Base-by-base conservation (phyloP, 305 asterid genomes). In the Ajuga reptans region DNA sequence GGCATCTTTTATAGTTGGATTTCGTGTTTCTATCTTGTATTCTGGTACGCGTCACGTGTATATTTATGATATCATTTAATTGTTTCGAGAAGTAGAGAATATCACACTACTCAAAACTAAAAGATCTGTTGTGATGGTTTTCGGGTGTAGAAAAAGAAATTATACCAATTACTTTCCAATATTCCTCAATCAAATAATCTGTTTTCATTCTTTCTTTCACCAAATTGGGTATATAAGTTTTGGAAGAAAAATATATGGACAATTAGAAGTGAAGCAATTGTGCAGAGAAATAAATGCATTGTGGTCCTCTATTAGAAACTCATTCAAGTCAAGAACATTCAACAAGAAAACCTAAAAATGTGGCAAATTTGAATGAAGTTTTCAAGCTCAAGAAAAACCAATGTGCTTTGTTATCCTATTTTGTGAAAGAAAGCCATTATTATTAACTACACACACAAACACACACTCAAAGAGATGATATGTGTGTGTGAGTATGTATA, bases 321-420 rank as follows among this genome's bases (percentile, higher is more conserved):
- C 34, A 77, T 65, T 75, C 68, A 62, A 64, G 64, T 42, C 69
- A 36, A 72, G 77, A 72, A 77, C 72, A 68, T 72, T 77, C 74
- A 67, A 67, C 75, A 21, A 51, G 64, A 52, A 69, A 46, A 46
- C 5, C 12, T 15, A 37, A 8, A 34, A 72, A 47, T 4, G 39
- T 60, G 29, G 12, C 41, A 41, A 59, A 39, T 67, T 63, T 68
- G 77, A 77, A 54, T 66, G 81, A 67, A 56, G 16, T 72, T 66
- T 56, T 46, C 37, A 61, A 67, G 58, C 60, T 53, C 50, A 60
- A 72, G 42, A 70, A 45, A n/a, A 36, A 49, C 60, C 9, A 21
- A 18, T 29, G 12, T 74, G 49, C 51, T 71, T 70, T 70, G 21
- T 58, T 68, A 56, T 49, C 64, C 72, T 42, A 11, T 61, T 75